Base-by-base conservation (phyloP, 2,329 filamentous ascomycete genomes). In the Zymoseptoria brevis region DNA sequence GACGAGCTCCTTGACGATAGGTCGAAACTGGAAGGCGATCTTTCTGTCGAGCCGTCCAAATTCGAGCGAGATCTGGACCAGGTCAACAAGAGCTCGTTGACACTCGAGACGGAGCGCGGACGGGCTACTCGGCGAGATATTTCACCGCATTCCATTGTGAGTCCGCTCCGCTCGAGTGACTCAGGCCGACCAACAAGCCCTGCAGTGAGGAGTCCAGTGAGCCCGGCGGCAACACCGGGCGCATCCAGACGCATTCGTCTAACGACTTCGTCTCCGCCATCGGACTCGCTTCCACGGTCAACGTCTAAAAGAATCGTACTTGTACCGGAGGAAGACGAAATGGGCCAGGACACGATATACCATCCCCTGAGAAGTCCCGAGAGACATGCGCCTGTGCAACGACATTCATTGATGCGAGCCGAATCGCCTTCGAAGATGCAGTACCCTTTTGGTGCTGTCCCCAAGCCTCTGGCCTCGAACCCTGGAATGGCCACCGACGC, bases 61-160 rank as follows among this genome's bases (percentile, higher is more conserved):
- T 74, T 73, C 56, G 71, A 74, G 58, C 60, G 69, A 21, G 68
- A 69, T 53, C 63, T 69, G 50, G 61, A 63, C 26, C 66, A 69
- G 21, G 53, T 72, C 30, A 65, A 68, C 3, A 62, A 61, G 8
- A 64, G 57, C 51, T 69, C 68, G 13, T 64, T 62, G 8, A 62
- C 66, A 54, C 61, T 71, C 8, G 65, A 67, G 35, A 61, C 60
- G 2, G 66, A 71, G 54, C 64, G 61, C 24, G 54, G 60, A 19
- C 60, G 58, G 50, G 68, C 62, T 49, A 59, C 35, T 45, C 35
- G 16, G 35, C 35, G 35, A 45, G 13, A 13, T 11, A 2, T 16
- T 11, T 45, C 35, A n/a, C 35, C 6, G 13, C 35, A 45, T n/a
- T 45, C 35, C 35, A 45, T 4, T n/a, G 35, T 45, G 35, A 45